These are phyloP conservation scores for Cryptococcus depauperatus DNA, from an alignment of 1,284 basidiomycete genomes.

Conservation along the genomic window DNA sequence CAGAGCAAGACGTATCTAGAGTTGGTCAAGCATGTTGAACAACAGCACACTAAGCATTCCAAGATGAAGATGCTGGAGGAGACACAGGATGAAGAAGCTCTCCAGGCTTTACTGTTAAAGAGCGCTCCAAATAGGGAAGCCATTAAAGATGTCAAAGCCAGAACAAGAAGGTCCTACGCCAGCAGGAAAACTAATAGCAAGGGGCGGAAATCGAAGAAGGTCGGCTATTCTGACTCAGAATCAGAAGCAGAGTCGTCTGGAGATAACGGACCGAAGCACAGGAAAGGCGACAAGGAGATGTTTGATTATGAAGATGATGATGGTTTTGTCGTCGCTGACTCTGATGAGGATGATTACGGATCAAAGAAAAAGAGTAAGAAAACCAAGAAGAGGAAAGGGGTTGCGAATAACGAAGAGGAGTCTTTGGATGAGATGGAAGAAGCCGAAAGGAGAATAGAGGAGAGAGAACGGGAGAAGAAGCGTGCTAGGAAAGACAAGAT, in stretches of 20 bases:
- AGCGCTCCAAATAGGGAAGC: conserved; percentile 16
- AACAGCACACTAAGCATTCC: conserved; percentile 40
- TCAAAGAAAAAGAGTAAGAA: conserved; percentile 16
- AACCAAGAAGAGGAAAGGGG: conserved; percentile 15
- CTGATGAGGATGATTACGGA: conserved; percentile 26
- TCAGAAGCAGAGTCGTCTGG: conserved; percentile 5
- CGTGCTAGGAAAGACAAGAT: conserved; percentile 22
- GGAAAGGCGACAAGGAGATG: not conserved
- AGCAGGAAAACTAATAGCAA: conserved; percentile 2
- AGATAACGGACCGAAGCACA: not conserved
- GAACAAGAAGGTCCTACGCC: not conserved
- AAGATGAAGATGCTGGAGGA: conserved; percentile 40
- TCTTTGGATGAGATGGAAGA: conserved; percentile 34
- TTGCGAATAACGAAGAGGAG: conserved; percentile 7
- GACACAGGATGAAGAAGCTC: conserved; percentile 20
- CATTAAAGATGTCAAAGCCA: conserved; percentile 8
- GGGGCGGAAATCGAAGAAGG: conserved; percentile 7
- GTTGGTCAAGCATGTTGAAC: conserved; percentile 36
- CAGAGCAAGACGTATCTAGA: conserved; percentile 39
- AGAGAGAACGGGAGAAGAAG: conserved; percentile 25
- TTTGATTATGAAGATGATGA: conserved; percentile 39
- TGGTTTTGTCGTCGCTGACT: conserved; percentile 41
- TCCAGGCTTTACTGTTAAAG: conserved; percentile 23
- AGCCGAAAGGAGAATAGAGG: conserved; percentile 31
- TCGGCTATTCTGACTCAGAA: conserved; percentile 10